Conservation (phyloP, 768 basidiomycete species). For the Cubamyces lactineus region DNA sequence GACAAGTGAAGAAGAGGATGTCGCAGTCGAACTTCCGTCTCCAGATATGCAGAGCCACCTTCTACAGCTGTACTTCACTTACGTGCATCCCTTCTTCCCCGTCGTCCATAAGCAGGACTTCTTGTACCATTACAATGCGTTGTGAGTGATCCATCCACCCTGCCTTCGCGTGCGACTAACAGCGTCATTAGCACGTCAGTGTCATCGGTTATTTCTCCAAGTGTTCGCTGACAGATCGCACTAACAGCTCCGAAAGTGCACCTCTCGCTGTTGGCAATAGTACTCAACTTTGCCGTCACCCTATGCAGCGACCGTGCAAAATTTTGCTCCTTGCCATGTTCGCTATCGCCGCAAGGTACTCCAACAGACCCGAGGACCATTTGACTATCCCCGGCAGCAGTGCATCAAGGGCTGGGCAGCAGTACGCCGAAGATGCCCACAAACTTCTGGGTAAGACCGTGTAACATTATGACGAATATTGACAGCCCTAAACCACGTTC, state of each 20-base stretch:
- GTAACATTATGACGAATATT: too few relatives aligned
- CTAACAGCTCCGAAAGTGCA: neutral
- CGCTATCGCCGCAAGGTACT: slow-evolving; percentile 77
- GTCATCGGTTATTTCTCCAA: neutral
- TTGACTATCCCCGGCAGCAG: slow-evolving; percentile 44
- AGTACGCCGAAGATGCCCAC: slow-evolving; percentile 65
- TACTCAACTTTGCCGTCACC: neutral
- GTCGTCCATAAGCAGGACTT: slow-evolving; percentile 77
- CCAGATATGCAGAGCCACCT: slow-evolving; percentile 65
- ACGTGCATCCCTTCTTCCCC: slow-evolving; percentile 84
- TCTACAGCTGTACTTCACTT: slow-evolving; percentile 76
- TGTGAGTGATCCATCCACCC: slow-evolving; percentile 9
- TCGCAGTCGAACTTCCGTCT: slow-evolving; percentile 52
- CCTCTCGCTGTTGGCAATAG: neutral
- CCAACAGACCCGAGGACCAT: slow-evolving; percentile 46
- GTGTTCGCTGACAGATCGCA: neutral
- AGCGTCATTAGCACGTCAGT: slow-evolving; percentile 1
- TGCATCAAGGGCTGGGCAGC: slow-evolving; percentile 72
- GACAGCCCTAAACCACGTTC: too few relatives aligned
- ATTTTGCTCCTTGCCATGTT: slow-evolving; percentile 81
- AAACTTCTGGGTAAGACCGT: slow-evolving; percentile 62
- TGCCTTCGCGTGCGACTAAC: neutral
- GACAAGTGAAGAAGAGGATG: slow-evolving; percentile 12
- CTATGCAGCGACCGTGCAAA: slow-evolving; percentile 59
- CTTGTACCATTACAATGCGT: slow-evolving; percentile 52